Evolutionary conservation across 441 rosid species (phyloP).

Genomic region (Lepidium campestre): DNA sequence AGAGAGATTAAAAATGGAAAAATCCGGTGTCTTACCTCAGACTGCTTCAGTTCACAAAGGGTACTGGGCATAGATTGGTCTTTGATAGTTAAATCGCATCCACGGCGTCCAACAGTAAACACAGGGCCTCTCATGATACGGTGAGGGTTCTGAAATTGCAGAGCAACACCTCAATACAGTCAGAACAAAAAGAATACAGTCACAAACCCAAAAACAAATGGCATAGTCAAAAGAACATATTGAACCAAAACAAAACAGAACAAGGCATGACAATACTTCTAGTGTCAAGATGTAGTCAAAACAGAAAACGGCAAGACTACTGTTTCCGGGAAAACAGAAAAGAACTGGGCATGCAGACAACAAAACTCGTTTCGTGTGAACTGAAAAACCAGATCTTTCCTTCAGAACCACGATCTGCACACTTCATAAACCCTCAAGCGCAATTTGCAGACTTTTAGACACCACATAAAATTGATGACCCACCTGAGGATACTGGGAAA

Average conservation of each 20-base stretch:
- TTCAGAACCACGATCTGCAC: not conserved
- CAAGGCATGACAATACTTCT: not conserved
- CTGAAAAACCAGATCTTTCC: constrained; percentile 11
- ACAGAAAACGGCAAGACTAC: constrained; percentile 29
- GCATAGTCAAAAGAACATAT: not conserved
- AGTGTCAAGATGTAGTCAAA: not conserved
- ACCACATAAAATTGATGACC: constrained; percentile 3
- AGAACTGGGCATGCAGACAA: constrained; percentile 21
- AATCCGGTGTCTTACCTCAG: constrained; percentile 48
- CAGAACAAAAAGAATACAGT: constrained; percentile 11
- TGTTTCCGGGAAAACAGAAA: constrained; percentile 30
- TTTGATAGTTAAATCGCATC: constrained; percentile 67
- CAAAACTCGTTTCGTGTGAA: not conserved
- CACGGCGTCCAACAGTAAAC: constrained; percentile 73
- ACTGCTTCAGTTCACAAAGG: constrained; percentile 73
- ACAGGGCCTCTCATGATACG: constrained; percentile 46
- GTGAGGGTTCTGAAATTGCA: constrained; percentile 69
- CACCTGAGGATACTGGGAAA: constrained; percentile 85
- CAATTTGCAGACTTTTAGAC: constrained; percentile 3
- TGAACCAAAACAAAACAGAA: not conserved
- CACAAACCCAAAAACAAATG: not conserved
- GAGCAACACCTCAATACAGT: constrained; percentile 21
- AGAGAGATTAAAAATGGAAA: not conserved
- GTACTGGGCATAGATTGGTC: constrained; percentile 51
- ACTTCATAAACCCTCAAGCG: constrained; percentile 1